Percentiles rank a stretch among this genome's conserved stretches.
phyloP scores from a whole-genome alignment of 305 asterid genomes.

The Fraxinus platypoda region DNA sequence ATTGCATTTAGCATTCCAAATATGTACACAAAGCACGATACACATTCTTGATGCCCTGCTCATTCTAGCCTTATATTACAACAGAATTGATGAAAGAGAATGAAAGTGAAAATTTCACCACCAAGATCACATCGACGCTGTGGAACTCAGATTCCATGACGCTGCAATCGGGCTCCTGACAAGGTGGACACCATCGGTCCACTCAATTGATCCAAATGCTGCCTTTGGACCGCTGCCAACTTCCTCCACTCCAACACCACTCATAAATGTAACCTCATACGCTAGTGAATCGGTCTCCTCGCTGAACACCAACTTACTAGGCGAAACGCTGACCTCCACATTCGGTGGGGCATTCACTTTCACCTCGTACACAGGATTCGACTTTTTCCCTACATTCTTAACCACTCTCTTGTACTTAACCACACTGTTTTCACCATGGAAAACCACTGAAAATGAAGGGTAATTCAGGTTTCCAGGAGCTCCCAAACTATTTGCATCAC shows the following conservation, averaged over 20 bases:
- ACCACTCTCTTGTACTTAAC: conserved; percentile 67
- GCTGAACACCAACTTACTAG: conserved; percentile 55
- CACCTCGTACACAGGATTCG: conserved; percentile 49
- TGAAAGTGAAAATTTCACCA: background rate
- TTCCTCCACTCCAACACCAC: conserved; percentile 26
- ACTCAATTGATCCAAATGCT: background rate
- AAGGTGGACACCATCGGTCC: conserved; percentile 38
- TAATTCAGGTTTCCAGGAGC: conserved; percentile 78
- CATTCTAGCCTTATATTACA: background rate
- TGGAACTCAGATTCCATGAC: conserved; percentile 40
- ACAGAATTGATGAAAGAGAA: background rate
- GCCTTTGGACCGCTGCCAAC: conserved; percentile 43
- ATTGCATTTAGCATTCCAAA: background rate
- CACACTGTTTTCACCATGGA: conserved; percentile 24
- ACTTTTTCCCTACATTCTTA: conserved; percentile 55
- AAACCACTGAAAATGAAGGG: conserved; percentile 80
- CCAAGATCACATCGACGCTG: conserved; percentile 47
- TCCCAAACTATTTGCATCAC: conserved; percentile 34
- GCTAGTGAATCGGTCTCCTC: conserved; percentile 41
- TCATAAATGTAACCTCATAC: conserved; percentile 61
- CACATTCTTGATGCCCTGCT: background rate
- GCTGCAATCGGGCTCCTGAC: conserved; percentile 76
- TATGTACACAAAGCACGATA: background rate
- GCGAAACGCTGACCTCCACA: conserved; percentile 71
- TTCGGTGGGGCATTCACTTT: conserved; percentile 60